Evolutionary conservation across 2,329 filamentous ascomycete genomes (phyloP), one percentile per base, ranked within the genome.

Genomic region (Cytospora piceicola): DNA sequence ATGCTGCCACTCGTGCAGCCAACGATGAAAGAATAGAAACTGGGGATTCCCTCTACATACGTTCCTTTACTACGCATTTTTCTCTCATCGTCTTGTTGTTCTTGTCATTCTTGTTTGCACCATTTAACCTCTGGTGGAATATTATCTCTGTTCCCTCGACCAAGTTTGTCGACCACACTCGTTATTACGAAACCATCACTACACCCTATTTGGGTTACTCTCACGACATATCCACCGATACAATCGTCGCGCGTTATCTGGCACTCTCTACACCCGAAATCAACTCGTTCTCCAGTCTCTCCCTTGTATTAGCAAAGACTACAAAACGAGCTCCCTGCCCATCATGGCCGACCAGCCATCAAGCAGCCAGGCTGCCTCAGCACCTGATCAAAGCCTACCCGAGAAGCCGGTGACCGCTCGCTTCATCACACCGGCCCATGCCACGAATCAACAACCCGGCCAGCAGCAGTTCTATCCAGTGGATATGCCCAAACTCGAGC

Each of bases 371-470:
- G 17, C 61, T 29, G 42, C 42, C 9, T n/a, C 42, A 3, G n/a
- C 20, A 5, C 6, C n/a, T n/a, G 6, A 49, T n/a, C 42, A 49
- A 42, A 27, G 7, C 61, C 46, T 59, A 24, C 36, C 63, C 30
- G 63, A 67, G 55, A 67, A 62, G 34, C 63, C 62, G 8, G 54
- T 34, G 7, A 29, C 57, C 14, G 65, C 42, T 53, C 61, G 42
- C 34, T 17, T 61, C 24, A 60, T 29, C 57, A 36, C 61, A 24
- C 20, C 57, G 2, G 22, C 34, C 39, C 56, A 61, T 17, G 52
- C 57, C 12, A 30, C 24, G 52, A 29, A 42, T 24, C 34, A 59
- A n/a, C 51, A 46, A 14, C 14, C n/a, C 24, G 22, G 27, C 14
- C 58, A 61, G 53, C 61, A 55, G 49, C 58, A 60, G 12, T 55